Conservation (phyloP, 176 grass and related monocot species). For the Aechmea fasciata region DNA sequence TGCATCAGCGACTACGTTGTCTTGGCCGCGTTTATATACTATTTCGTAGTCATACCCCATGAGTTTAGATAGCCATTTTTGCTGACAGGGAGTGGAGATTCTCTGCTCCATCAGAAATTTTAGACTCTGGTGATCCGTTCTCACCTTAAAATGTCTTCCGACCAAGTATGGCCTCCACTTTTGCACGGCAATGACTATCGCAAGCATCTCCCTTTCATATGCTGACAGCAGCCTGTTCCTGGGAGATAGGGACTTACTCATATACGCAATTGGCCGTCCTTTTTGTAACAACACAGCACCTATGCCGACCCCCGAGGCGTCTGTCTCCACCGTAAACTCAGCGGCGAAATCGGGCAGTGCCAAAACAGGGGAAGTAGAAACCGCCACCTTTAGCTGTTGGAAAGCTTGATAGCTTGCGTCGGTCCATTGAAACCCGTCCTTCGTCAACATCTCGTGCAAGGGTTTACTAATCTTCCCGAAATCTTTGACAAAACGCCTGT, state of each 20-base stretch:
- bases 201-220: background rate
- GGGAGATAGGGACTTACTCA: background rate
- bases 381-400: background rate
- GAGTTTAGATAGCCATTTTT: background rate
- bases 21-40: background rate
- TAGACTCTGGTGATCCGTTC: background rate
- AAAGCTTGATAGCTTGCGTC: background rate
- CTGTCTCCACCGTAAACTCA: background rate
- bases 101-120: background rate
- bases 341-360: background rate
- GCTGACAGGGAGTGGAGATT: background rate
- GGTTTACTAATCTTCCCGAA: background rate
- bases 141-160: background rate
- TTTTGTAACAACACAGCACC: background rate
- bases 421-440: background rate
- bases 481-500: background rate
- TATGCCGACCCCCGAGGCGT: background rate
- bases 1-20: background rate
- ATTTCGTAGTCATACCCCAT: background rate
- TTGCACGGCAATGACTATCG: background rate
- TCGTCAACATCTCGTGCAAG: background rate
- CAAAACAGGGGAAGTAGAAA: background rate
- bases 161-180: slow-evolving; percentile 1
- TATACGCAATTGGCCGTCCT: background rate
- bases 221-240: fast-evolving